Percentiles rank a stretch among this genome's conserved stretches.
phyloP scores from a whole-genome alignment of 345 rosid species.

The Pugionium cornutum region DNA sequence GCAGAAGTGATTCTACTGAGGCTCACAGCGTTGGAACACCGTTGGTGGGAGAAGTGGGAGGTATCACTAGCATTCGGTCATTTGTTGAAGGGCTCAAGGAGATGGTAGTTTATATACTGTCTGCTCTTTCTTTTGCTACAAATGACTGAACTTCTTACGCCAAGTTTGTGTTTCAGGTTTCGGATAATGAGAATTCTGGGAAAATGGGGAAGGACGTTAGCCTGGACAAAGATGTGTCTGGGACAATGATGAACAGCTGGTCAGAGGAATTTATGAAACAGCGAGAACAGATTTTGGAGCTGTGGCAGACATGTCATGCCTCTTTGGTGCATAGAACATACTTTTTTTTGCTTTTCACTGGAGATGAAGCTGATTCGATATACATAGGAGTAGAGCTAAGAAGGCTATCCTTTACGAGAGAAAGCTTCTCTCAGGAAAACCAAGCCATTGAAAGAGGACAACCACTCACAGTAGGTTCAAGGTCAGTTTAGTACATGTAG shows the following conservation, averaged over 20 bases:
- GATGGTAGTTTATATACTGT: slow-evolving; percentile 48
- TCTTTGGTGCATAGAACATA: slow-evolving; percentile 90
- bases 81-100: slow-evolving; percentile 84
- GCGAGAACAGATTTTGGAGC: slow-evolving; percentile 65
- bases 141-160: background rate
- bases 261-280: slow-evolving; percentile 61
- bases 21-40: slow-evolving; percentile 52
- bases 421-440: slow-evolving; percentile 66
- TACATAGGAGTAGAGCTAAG: slow-evolving; percentile 92
- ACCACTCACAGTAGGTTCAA: slow-evolving; percentile 62
- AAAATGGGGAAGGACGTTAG: slow-evolving; percentile 60
- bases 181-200: slow-evolving; percentile 38
- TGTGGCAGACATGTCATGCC: slow-evolving; percentile 86
- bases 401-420: slow-evolving; percentile 82
- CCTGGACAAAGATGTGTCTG: slow-evolving; percentile 46
- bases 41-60: slow-evolving; percentile 53
- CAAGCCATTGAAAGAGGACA: slow-evolving; percentile 58
- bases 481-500: slow-evolving; percentile 44
- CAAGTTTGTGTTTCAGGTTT: slow-evolving; percentile 37
- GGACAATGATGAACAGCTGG: slow-evolving; percentile 52
- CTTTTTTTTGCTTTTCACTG: slow-evolving; percentile 88
- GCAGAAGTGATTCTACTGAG: slow-evolving; percentile 63
- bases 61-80: slow-evolving; percentile 69
- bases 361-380: slow-evolving; percentile 86
- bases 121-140: slow-evolving; percentile 16